phyloP scores from a whole-genome alignment of 208 protist genomes.

The Lotmaria passim region DNA sequence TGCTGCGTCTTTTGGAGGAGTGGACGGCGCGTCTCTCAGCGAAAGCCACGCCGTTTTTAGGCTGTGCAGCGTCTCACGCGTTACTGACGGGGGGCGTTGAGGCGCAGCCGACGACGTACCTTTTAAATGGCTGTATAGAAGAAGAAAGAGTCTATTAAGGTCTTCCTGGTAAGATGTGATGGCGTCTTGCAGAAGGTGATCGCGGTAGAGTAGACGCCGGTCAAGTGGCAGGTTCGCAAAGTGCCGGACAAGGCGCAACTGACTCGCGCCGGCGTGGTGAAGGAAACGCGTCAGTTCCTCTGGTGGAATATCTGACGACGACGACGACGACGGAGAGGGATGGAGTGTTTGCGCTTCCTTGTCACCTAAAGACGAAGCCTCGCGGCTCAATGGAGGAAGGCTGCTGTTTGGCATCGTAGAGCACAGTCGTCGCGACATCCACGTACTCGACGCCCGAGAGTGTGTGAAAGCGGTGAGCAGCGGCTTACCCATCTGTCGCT shows the following conservation, averaged over 20 bases:
- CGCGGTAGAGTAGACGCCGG: conserved; percentile 26
- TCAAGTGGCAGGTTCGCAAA: conserved; percentile 24
- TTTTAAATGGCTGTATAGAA: neutral
- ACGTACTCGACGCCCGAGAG: neutral
- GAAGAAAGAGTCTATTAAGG: conserved; percentile 8
- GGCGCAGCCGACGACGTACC: neutral
- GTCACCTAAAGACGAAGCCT: neutral
- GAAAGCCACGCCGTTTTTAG: conserved; percentile 41
- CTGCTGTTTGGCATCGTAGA: neutral
- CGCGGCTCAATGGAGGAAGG: neutral
- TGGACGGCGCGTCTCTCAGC: neutral
- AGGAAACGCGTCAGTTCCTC: neutral
- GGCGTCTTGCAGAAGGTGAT: conserved; percentile 12
- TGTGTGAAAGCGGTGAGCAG: too few species aligned
- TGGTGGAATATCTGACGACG: neutral
- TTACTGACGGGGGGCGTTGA: conserved; percentile 4
- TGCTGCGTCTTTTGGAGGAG: neutral
- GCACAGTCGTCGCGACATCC: neutral
- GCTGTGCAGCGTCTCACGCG: conserved; percentile 15
- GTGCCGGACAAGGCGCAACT: conserved; percentile 1
- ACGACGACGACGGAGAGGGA: neutral
- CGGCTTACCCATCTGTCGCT: too few species aligned
- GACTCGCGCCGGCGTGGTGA: neutral
- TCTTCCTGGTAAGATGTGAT: conserved; percentile 3
- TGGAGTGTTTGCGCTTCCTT: neutral